These are phyloP conservation scores for Diaporthe vexans DNA, from an alignment of 2,329 filamentous ascomycete species.

Conservation along the genomic window DNA sequence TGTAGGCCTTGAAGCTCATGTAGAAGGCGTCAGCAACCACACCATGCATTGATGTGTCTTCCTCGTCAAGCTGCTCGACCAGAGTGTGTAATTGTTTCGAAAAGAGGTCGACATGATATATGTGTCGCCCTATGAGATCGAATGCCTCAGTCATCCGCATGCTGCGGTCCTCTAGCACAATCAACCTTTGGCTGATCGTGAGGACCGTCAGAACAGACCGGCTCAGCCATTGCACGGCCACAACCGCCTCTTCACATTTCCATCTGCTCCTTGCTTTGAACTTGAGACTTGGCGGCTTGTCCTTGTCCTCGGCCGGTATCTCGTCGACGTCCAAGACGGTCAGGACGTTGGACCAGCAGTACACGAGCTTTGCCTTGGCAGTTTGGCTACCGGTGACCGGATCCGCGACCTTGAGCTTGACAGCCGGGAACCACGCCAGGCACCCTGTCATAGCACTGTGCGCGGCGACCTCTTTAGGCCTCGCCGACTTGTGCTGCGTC, in stretches of 20 bases:
- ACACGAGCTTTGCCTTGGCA: conserved; percentile 89
- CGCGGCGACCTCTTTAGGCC: conserved; percentile 90
- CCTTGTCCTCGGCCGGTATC: conserved; percentile 74
- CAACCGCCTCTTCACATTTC: conserved; percentile 95
- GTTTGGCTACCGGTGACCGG: conserved; percentile 75
- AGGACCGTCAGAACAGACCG: conserved; percentile 91
- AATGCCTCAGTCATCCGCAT: conserved; percentile 96
- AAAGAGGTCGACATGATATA: conserved; percentile 92
- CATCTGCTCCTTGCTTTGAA: conserved; percentile 90
- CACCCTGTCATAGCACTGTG: conserved; percentile 95
- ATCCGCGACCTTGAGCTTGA: conserved; percentile 86
- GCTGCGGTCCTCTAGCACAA: conserved; percentile 90
- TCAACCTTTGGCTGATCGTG: conserved; percentile 92
- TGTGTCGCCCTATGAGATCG: conserved; percentile 90
- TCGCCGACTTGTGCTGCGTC: conserved; percentile 92
- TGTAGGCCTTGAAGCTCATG: conserved; percentile 97
- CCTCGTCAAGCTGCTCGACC: conserved; percentile 89
- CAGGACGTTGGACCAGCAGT: conserved; percentile 99
- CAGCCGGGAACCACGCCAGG: conserved; percentile 96
- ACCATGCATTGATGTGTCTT: conserved; percentile 91
- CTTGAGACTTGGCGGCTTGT: conserved; percentile 82
- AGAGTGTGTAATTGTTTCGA: conserved; percentile 86
- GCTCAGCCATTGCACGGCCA: conserved; percentile 96
- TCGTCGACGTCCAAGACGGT: conserved; percentile 92
- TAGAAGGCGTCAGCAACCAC: conserved; percentile 97